Base-by-base conservation (phyloP, 2,329 filamentous ascomycete genomes). In the Verticillium klebahnii region DNA sequence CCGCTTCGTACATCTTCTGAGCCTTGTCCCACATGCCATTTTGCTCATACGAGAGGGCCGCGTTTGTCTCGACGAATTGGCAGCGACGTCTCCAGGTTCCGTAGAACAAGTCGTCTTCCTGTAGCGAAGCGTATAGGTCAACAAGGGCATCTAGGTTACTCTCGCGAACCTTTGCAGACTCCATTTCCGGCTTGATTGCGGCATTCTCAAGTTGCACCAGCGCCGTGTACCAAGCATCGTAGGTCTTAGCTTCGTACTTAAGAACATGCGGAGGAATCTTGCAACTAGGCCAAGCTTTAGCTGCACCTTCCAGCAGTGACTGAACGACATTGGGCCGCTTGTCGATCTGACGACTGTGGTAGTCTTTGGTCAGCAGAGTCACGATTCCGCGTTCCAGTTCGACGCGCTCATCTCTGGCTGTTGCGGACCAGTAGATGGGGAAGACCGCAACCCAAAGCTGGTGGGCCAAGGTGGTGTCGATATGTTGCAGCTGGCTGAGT, bases 1-100 rank as follows among this genome's bases (percentile, higher is more conserved):
- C 95, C 61, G 89, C 89, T 75, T 99, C 95, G 74, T 98, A 99
- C 79, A 97, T 89, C 71, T 91, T 91, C 77, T 99, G 96, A 1
- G 96, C 93, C 77, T 98, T 98, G 70, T 99, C 95, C 96, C 95
- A 99, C 86, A 98, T 96, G 57, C 95, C 95, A 69, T 96, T 96
- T 73, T 99, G 96, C 77, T 99, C 96, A 69, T 97, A 99, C 0
- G 95, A 99, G 8, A 99, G 81, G 1, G 93, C 95, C 15, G 95
- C 92, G 72, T 99, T 99, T 9, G 93, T 98, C 79, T 99, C 96
- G 6, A 99, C 90, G 71, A 97, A 99, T 67, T 97, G 92, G 73
- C 93, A 97, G 56, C 95, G 89, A 61, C 95, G 88, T 63, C 95
- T 88, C 95, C 95, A 99, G 0, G 93, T 96, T 9, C 95, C 95